Conservation (phyloP, 768 basidiomycete genomes). For the Boletus rubroflammeus region DNA sequence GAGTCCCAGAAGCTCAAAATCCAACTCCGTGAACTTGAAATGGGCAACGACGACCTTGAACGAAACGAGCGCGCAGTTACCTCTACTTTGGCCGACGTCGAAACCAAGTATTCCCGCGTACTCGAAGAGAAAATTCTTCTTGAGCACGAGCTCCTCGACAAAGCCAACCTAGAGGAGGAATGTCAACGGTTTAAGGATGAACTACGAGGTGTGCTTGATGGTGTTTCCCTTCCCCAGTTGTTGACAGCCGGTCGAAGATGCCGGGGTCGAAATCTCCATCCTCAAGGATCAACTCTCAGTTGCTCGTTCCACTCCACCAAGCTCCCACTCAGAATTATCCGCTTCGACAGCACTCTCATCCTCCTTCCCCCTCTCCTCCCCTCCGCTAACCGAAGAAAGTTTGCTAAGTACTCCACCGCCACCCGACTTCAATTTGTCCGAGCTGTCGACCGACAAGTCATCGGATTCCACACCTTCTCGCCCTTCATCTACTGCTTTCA, state of each 20-base stretch:
- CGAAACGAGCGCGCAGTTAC: conserved; percentile 87
- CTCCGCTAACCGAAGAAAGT: conserved; percentile 45
- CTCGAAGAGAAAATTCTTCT: conserved; percentile 96
- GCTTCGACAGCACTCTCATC: conserved; percentile 30
- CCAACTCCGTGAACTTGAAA: conserved; percentile 83
- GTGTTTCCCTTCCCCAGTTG: not conserved
- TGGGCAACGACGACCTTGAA: conserved; percentile 98
- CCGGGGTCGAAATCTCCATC: conserved; percentile 79
- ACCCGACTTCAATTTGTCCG: conserved; percentile 56
- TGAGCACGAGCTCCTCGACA: conserved; percentile 91
- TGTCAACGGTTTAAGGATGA: conserved; percentile 90
- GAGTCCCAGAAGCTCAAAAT: conserved; percentile 68
- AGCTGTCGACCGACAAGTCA: conserved; percentile 47
- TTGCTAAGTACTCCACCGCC: conserved; percentile 58
- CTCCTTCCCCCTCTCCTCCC: conserved; percentile 32
- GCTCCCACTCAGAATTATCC: conserved; percentile 25
- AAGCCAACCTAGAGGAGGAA: conserved; percentile 87
- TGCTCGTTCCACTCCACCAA: conserved; percentile 32
- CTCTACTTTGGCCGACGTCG: conserved; percentile 78
- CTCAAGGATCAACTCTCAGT: conserved; percentile 68
- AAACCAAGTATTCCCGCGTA: conserved; percentile 83
- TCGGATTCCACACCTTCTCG: conserved; percentile 34
- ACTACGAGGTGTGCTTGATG: conserved; percentile 71
- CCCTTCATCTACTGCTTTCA: conserved; percentile 31
- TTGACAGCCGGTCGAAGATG: conserved; percentile 50